Base-by-base conservation (phyloP, 2,329 filamentous ascomycete genomes). In the Corinectria fuckeliana region DNA sequence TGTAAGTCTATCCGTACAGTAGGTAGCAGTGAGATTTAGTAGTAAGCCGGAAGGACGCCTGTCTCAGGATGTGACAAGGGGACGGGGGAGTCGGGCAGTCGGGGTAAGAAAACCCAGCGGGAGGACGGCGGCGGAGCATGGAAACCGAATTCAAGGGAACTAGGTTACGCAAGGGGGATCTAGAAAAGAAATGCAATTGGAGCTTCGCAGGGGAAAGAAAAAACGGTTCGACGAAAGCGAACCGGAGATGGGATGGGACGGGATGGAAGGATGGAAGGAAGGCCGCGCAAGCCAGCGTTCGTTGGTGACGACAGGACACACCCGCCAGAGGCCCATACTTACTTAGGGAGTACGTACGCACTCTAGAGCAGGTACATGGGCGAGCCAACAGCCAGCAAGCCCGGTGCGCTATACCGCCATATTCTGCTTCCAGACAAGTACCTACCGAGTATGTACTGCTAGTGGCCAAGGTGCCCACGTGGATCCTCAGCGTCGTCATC, bases 61-160 rank as follows among this genome's bases (percentile, higher is more conserved):
- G 65, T 66, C 61, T 64, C 59, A 58, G 42, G 58, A 62, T 60
- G 34, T 48, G 41, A 60, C 60, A 53, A 53, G 60, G 45, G 48
- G 47, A 58, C 62, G 50, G 55, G 60, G 48, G 62, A 61, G 56
- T 52, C 65, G 56, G 61, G 58, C 57, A 61, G 42, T 53, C 26
- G 44, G 44, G 50, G 42, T 16, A 44, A 50, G 63, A 60, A 58
- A 58, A 64, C 56, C 59, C 60, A 63, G 52, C 47, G 38, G 60
- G 44, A 64, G 34, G 58, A 54, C 50, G 39, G 34, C 44, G 48
- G 67, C 66, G 67, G 67, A 68, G 63, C 64, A 68, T 65, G 32
- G 48, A 45, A 55, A 60, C 62, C 57, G 56, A 38, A 41, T 47
- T 52, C 20, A 26, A 42, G 32, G 51, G 32, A 34, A 42, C 32